A percentile compares a stretch with the other conserved stretches of the same genome.
phyloP scores from a whole-genome alignment of 768 basidiomycete genomes.

The Lyophyllum shimeji region DNA sequence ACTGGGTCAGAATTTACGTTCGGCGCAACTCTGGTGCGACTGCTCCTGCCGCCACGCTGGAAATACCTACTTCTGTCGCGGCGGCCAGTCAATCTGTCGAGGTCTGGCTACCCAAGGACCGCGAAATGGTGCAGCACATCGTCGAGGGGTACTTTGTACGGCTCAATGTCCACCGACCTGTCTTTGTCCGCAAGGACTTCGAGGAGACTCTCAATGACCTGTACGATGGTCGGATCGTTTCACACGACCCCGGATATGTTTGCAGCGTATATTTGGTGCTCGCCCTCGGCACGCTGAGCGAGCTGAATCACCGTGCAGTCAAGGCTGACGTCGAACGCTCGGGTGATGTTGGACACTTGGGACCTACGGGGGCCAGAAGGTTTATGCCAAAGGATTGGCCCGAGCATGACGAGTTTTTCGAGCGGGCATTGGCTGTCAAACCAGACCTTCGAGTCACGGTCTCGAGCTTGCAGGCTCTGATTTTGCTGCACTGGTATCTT shows the following conservation, averaged over 20 bases:
- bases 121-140: constrained; percentile 59
- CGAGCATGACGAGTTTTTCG: constrained; percentile 82
- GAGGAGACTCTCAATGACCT: constrained; percentile 60
- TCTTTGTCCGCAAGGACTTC: constrained; percentile 69
- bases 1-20: constrained; percentile 60
- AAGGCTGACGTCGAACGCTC: constrained; percentile 46
- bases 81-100: constrained; percentile 37
- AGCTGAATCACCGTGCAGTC: constrained; percentile 71
- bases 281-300: constrained; percentile 80
- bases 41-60: constrained; percentile 31
- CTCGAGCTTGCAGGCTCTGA: constrained; percentile 79
- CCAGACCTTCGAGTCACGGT: constrained; percentile 83
- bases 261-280: constrained; percentile 78
- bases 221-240: constrained; percentile 52
- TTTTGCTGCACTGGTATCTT: constrained; percentile 85
- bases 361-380: constrained; percentile 49
- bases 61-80: constrained; percentile 28
- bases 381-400: constrained; percentile 75
- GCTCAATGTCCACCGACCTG: constrained; percentile 80
- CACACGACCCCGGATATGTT: constrained; percentile 74
- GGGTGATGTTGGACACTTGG: constrained; percentile 29
- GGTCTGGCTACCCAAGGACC: constrained; percentile 78
- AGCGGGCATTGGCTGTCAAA: constrained; percentile 73
- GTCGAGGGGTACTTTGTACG: constrained; percentile 72
- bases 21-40: constrained; percentile 42